Conservation (phyloP, 2,329 filamentous ascomycete genomes). For the Aspergillus quadricinctus region DNA sequence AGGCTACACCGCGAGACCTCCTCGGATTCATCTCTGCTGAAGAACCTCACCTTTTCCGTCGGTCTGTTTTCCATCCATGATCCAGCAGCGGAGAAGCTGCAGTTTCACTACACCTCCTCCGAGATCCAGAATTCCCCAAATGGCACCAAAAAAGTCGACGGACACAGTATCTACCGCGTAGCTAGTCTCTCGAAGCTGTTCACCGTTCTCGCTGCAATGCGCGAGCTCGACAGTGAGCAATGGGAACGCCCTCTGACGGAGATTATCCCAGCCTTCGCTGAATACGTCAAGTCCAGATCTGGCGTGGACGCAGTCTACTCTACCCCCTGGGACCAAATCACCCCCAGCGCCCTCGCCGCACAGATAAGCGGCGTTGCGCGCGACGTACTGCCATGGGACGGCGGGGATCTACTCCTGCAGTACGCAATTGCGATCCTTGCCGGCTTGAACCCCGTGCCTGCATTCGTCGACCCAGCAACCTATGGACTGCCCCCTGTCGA, state of each 20-base stretch:
- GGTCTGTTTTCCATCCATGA: constrained; percentile 40
- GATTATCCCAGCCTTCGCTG: constrained; percentile 40
- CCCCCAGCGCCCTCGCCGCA: constrained; percentile 42
- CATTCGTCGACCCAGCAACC: constrained; percentile 10
- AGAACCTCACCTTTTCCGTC: constrained; percentile 38
- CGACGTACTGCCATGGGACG: constrained; percentile 20
- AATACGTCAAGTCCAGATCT: constrained; percentile 19
- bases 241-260: constrained; percentile 46
- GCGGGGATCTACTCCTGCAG: not conserved
- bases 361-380: constrained; percentile 44
- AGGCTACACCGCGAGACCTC: constrained; percentile 9
- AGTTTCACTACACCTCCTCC: constrained; percentile 34
- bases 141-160: constrained; percentile 36
- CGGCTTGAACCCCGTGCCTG: not conserved
- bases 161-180: constrained; percentile 42
- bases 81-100: constrained; percentile 23
- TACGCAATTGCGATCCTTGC: constrained; percentile 20
- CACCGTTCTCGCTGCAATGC: constrained; percentile 36
- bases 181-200: constrained; percentile 40
- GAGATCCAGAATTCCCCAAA: constrained; percentile 25
- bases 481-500: constrained; percentile 31
- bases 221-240: constrained; percentile 29
- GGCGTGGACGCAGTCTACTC: constrained; percentile 27
- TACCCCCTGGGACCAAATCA: constrained; percentile 47
- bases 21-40: constrained; percentile 10